A percentile compares a stretch with the other conserved stretches of the same genome.
These are phyloP conservation scores for Ophiostoma novo-ulmi DNA, from an alignment of 2,329 filamentous ascomycete genomes.

Conservation along the genomic window DNA sequence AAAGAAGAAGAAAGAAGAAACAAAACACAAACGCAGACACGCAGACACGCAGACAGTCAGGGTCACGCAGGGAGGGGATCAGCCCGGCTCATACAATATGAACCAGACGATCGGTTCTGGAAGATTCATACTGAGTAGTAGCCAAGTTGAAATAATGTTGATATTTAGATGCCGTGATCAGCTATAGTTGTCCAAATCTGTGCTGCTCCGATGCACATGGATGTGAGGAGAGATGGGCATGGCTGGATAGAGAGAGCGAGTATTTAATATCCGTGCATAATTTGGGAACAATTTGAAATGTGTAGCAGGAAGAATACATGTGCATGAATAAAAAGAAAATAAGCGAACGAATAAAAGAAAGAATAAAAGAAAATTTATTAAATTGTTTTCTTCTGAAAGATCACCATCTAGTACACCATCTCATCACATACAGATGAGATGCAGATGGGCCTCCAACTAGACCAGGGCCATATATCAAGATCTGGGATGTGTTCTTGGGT, in stretches of 20 bases:
- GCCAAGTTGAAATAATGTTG: not conserved
- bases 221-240: not conserved
- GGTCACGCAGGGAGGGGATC: constrained; percentile 7
- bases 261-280: not conserved
- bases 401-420: constrained; percentile 1
- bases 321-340: not conserved
- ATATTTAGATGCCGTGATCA: not conserved
- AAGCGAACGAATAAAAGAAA: not conserved
- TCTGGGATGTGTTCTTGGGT: not conserved
- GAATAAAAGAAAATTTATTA: not conserved
- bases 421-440: not conserved
- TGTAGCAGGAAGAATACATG: not conserved
- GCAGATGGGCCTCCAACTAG: constrained; percentile 5
- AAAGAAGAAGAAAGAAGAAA: not conserved
- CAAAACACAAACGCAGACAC: not conserved
- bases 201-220: constrained; percentile 4
- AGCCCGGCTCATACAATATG: not conserved
- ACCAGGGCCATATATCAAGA: not conserved
- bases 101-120: not conserved
- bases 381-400: not conserved
- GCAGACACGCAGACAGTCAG: not conserved
- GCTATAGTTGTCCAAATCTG: not conserved
- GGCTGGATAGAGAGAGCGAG: not conserved
- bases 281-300: not conserved
- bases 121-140: not conserved